phyloP scores from a whole-genome alignment of 225 moss, liverwort and hornwort species.

The Polytrichum commune region DNA sequence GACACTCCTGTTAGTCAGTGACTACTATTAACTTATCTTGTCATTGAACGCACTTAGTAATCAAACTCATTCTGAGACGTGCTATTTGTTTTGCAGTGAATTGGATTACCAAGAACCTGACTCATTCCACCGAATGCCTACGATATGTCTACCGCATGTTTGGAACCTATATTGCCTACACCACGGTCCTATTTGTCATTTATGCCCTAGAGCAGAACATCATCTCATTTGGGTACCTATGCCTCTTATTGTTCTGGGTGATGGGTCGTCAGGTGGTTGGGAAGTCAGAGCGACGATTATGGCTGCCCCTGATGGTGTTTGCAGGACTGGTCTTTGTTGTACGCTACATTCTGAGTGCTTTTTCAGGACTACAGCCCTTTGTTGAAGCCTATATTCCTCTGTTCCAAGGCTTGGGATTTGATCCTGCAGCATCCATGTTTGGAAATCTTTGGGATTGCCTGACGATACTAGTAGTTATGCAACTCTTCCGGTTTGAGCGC shows the following conservation, averaged over 20 bases:
- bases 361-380: constrained; percentile 19
- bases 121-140: constrained; percentile 24
- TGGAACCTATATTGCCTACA: constrained; percentile 50
- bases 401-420: constrained; percentile 25
- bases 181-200: constrained; percentile 33
- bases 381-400: constrained; percentile 24
- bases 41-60: too few species aligned
- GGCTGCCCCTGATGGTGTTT: constrained; percentile 40
- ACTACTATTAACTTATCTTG: not conserved
- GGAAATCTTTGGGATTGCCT: constrained; percentile 39
- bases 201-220: constrained; percentile 32
- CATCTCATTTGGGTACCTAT: constrained; percentile 38
- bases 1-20: too few species aligned
- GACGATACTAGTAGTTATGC: constrained; percentile 37
- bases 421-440: constrained; percentile 20
- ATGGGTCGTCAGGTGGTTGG: constrained; percentile 37
- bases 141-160: constrained; percentile 32
- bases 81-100: constrained; percentile 22
- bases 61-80: constrained; percentile 6
- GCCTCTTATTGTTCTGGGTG: constrained; percentile 35
- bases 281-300: constrained; percentile 22
- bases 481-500: constrained; percentile 34
- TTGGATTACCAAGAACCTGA: constrained; percentile 36
- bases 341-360: constrained; percentile 42
- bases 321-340: constrained; percentile 28